Base-by-base conservation (phyloP, 768 basidiomycete species). In the Agaricus subrufescens region DNA sequence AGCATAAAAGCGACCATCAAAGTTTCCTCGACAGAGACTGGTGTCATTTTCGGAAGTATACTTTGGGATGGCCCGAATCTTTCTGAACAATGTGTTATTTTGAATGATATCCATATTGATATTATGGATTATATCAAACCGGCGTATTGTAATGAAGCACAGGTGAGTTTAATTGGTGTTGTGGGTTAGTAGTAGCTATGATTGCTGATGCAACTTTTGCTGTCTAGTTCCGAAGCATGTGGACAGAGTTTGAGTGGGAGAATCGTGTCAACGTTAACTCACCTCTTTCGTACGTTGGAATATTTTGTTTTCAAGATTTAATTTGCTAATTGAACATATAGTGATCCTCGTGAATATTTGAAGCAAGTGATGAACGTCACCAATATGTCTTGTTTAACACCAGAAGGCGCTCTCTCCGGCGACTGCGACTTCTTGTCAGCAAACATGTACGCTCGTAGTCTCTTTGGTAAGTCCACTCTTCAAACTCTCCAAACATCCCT, bases 241-340 rank as follows among this genome's bases (percentile, higher is more conserved):
- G 96, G 96, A 99, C 95, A 27, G 97, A 98, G 71, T 99, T 99
- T 65, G 96, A 99, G 70, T 99, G 96, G 96, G 96, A 99, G 80
- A 99, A 99, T 74, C 83, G 95, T 63, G 96, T 98, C 54, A 98
- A 98, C 66, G 91, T 98, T 53, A 87, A 86, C 61, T 90, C 87
- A 46, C 72, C 83, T 25, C 83, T 95, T 70, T 82, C 86, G 89
- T 91, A 73, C 63, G 90, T 83, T 12, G 19, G 19, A 42, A 46
- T 25, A 26, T 57, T 44, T 39, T 56, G 49, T 57, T 53, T 34
- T 34, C 34, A 34, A 8, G 34, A 38, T 14, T n/a, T 8, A 15
- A 1, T 29, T 46, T 46, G 26, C 55, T 50, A 48, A 58, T 19
- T 23, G 19, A 42, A 38, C 31, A 29, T 39, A 43, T 48, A 91